Conservation (phyloP, 2,329 filamentous ascomycete species). For the Ceratocystis cacaofunesta region DNA sequence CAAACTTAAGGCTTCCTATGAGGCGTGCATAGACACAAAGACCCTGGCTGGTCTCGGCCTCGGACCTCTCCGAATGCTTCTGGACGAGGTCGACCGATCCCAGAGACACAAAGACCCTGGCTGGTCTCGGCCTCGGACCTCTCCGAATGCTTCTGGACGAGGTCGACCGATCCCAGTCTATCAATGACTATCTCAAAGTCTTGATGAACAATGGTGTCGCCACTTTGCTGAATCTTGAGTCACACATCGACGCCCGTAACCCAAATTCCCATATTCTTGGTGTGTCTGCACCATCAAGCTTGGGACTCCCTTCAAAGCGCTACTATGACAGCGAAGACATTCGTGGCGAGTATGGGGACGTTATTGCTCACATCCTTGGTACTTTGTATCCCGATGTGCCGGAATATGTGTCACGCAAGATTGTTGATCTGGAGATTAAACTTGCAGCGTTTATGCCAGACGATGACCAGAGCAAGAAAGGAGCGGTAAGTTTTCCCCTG, state of each 20-base stretch:
- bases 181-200: conserved; percentile 31
- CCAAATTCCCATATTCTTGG: conserved; percentile 26
- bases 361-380: conserved; percentile 20
- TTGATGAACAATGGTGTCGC: conserved; percentile 32
- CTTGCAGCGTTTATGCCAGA: conserved; percentile 44
- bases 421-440: conserved; percentile 44
- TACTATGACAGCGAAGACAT: conserved; percentile 43
- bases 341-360: conserved; percentile 34
- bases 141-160: conserved; percentile 40
- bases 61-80: conserved; percentile 40
- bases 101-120: conserved; percentile 34
- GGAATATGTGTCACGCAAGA: conserved; percentile 28
- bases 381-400: conserved; percentile 25
- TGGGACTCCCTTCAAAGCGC: conserved; percentile 48
- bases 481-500: conserved; percentile 33
- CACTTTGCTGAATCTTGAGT: conserved; percentile 26
- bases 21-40: conserved; percentile 50
- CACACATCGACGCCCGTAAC: conserved; percentile 30
- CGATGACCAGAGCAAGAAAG: conserved; percentile 43
- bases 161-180: conserved; percentile 25
- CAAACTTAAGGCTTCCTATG: conserved; percentile 49
- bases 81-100: conserved; percentile 33
- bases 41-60: conserved; percentile 39
- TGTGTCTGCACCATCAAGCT: conserved; percentile 31
- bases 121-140: conserved; percentile 39